Evolutionary conservation across 1,284 basidiomycete genomes (phyloP), one percentile per base, ranked within the genome.

Genomic region (Irpex rosettiformis): DNA sequence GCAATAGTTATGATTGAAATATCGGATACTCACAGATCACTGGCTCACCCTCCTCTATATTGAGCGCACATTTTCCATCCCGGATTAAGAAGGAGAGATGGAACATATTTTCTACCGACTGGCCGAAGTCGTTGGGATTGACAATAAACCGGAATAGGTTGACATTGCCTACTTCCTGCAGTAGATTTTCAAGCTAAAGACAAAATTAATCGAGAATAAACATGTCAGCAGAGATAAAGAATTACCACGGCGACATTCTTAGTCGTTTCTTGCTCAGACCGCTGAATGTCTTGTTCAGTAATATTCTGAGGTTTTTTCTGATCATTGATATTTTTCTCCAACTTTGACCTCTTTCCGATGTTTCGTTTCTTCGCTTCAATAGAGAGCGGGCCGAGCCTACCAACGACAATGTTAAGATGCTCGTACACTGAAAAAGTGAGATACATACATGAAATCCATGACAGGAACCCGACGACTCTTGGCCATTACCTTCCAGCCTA

Each of bases 101-200:
- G 71, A 97, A 97, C 21, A 96, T 77, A 69, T 97, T 97, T 73
- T 97, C 94, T 21, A 97, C 91, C 0, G 93, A 93, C 70, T 97
- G 94, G 0, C 88, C 88, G 67, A 94, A 97, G 65, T 93, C 89
- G 30, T 86, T 72, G 5, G 94, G 94, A 67, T 97, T 95, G 61
- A 96, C 77, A 52, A 95, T 82, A 67, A 97, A 91, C 61, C 78
- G 75, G 77, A 96, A 96, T 21, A 96, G 67, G 70, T 94, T 93
- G 53, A 91, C 79, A 5, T 75, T 72, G 2, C 75, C 79, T 1
- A 73, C 70, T 22, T 78, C 67, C 21, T 76, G 73, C 37, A 90
- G 73, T 16, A 90, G 73, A 2, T 75, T 68, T 66, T 82, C 79
- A 29, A 91, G 73, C 86, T 90, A 55, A 6, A 2, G 27, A 21